Evolutionary conservation across 1,139 yeast species (phyloP).

Genomic region (Protomyces gravidus): DNA sequence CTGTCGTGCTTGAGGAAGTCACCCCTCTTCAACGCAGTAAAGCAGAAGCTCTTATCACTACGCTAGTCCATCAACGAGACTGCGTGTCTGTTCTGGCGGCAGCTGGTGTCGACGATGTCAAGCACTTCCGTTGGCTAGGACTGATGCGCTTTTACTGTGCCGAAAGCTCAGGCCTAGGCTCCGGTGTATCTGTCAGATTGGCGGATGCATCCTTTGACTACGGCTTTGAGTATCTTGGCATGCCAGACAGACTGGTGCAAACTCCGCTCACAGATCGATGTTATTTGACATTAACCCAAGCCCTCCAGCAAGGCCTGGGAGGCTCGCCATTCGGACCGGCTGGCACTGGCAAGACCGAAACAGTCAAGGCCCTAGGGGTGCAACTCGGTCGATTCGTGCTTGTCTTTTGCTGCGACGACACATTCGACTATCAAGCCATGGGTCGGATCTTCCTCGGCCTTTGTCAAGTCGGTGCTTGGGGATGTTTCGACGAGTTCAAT

Average conservation of each 20-base stretch:
- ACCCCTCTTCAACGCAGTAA: slow-evolving; percentile 46
- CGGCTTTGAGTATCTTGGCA: slow-evolving; percentile 81
- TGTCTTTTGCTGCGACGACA: slow-evolving; percentile 87
- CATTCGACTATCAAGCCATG: slow-evolving; percentile 78
- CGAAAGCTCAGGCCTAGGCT: slow-evolving; percentile 40
- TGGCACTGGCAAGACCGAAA: slow-evolving; percentile 79
- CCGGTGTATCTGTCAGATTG: slow-evolving; percentile 49
- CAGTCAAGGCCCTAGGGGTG: slow-evolving; percentile 78
- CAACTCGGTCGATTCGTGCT: slow-evolving; percentile 75
- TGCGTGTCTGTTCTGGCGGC: slow-evolving; percentile 41
- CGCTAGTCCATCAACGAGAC: slow-evolving; percentile 59
- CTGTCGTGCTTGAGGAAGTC: slow-evolving; percentile 40
- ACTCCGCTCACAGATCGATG: slow-evolving; percentile 70
- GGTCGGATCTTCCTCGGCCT: slow-evolving; percentile 74
- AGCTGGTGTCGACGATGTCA: slow-evolving; percentile 32
- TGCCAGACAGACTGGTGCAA: slow-evolving; percentile 66
- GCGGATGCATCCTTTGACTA: slow-evolving; percentile 54
- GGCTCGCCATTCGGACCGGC: slow-evolving; percentile 96
- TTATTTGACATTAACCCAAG: slow-evolving; percentile 67
- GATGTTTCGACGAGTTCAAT: slow-evolving; percentile 94
- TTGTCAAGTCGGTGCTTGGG: slow-evolving; percentile 90
- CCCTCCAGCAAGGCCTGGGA: slow-evolving; percentile 70
- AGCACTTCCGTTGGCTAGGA: slow-evolving; percentile 49
- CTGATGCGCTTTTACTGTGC: slow-evolving; percentile 46
- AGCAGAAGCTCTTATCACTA: slow-evolving; percentile 60